Percentiles rank a stretch among this genome's conserved stretches.
phyloP scores from a whole-genome alignment of 2,329 filamentous ascomycete genomes.

The Xylaria sp. region DNA sequence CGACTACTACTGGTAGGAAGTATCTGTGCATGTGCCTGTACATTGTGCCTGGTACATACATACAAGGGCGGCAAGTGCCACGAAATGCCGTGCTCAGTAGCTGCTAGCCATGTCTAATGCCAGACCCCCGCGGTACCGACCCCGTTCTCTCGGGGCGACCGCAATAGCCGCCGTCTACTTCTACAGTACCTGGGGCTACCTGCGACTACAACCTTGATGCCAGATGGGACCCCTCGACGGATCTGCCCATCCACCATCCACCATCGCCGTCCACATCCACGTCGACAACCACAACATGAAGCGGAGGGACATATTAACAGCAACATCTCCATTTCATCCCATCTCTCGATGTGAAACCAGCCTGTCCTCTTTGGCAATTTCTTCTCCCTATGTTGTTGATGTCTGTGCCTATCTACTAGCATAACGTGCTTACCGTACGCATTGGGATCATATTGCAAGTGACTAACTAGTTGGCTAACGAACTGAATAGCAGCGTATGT shows the following conservation, averaged over 20 bases:
- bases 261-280: not conserved
- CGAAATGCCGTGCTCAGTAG: conserved; percentile 32
- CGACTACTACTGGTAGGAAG: not conserved
- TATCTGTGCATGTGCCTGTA: not conserved
- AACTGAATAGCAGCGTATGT: not conserved
- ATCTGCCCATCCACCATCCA: conserved; percentile 4
- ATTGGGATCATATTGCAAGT: not conserved
- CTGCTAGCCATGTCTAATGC: conserved; percentile 11
- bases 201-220: conserved; percentile 4
- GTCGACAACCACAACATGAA: conserved; percentile 1
- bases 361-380: conserved; percentile 10
- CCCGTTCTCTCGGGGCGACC: conserved; percentile 21
- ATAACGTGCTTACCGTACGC: not conserved
- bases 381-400: not conserved
- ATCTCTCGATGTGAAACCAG: conserved; percentile 14
- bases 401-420: not conserved
- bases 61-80: conserved; percentile 34
- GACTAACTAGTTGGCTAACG: not conserved
- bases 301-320: conserved; percentile 19
- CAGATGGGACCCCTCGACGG: conserved; percentile 8
- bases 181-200: conserved; percentile 2
- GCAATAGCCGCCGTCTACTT: conserved; percentile 16
- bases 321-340: conserved; percentile 20
- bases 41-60: not conserved
- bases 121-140: conserved; percentile 18